Base-by-base conservation (phyloP, 345 rosid genomes). In the Chamaenerion angustifolium region DNA sequence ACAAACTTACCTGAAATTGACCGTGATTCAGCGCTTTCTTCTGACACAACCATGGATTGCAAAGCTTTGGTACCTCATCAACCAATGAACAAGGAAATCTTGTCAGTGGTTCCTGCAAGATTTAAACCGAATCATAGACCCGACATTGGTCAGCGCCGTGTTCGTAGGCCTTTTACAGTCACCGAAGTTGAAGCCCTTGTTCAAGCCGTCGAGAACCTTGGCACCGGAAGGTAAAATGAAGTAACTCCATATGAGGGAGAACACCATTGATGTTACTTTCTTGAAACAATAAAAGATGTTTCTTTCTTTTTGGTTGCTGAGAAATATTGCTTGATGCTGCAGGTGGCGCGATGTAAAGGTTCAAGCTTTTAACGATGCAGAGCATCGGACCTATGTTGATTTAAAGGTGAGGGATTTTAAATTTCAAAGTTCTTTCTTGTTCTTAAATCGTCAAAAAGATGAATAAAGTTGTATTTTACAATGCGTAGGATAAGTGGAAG, bases 281-380 rank as follows among this genome's bases (percentile, higher is more conserved):
- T n/a, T n/a, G n/a, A n/a, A n/a, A n/a, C n/a, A n/a, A n/a, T n/a
- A n/a, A n/a, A n/a, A n/a, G n/a, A n/a, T 45, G 4, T 4, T 4
- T 45, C 16, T 17, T 45, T 45, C 16, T 45, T 45, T 8, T n/a
- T 45, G 19, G 17, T 46, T 8, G 49, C 17, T 47, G 8, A 18
- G 31, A 49, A 6, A 12, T 25, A 27, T 49, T 49, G 16, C 16
- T 41, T 43, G 8, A 42, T 42, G 15, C 16, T 57, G 23, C n/a
- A 92, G 98, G 68, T 92, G 98, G 98, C 95, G 98, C 37, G 98
- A 87, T 63, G 95, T 92, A 42, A 92, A 92, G 68, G 45, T 87
- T 61, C 78, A 81, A 64, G 96, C 96, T 53, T 92, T 92, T 61
- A 95, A 92, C 55, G 77, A 68, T 41, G 98, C 85, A 15, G 82